Percentiles rank a stretch among this genome's conserved stretches.
Conservation (phyloP, 257 asterid species). For the Leonotis leonurus region DNA sequence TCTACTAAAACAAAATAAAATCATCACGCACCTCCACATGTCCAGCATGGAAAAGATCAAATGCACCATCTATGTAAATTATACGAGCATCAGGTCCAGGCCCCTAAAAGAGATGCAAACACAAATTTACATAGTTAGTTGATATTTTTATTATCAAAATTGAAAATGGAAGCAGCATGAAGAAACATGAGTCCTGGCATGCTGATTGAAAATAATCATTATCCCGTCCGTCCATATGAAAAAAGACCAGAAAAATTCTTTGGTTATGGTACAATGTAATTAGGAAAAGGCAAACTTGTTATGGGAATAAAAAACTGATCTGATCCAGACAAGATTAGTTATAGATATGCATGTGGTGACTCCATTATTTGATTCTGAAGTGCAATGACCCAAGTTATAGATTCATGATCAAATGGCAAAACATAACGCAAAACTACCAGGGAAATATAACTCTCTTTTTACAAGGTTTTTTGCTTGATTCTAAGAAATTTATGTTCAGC, state of each 20-base stretch:
- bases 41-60: slow-evolving; percentile 99
- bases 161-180: background rate
- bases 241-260: background rate
- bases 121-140: too few species aligned
- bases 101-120: slow-evolving; percentile 45
- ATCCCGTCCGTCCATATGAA: background rate
- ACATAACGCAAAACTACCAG: background rate
- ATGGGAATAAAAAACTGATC: background rate
- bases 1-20: background rate
- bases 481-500: too few species aligned
- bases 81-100: slow-evolving; percentile 96
- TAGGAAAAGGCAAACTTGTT: slow-evolving; percentile 12
- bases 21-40: slow-evolving; percentile 79
- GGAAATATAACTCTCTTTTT: background rate
- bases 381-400: background rate
- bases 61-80: slow-evolving; percentile 95
- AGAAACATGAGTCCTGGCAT: background rate
- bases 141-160: background rate
- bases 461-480: too few species aligned
- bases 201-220: slow-evolving; percentile 7
- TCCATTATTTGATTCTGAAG: too few species aligned
- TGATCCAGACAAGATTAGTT: background rate
- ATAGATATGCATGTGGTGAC: slow-evolving; percentile 4
- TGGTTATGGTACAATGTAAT: slow-evolving; percentile 5
- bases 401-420: slow-evolving; percentile 2